Evolutionary conservation across 2,329 filamentous ascomycete genomes (phyloP), one percentile per base, ranked within the genome.

Genomic region (Colletotrichum plurivorum): DNA sequence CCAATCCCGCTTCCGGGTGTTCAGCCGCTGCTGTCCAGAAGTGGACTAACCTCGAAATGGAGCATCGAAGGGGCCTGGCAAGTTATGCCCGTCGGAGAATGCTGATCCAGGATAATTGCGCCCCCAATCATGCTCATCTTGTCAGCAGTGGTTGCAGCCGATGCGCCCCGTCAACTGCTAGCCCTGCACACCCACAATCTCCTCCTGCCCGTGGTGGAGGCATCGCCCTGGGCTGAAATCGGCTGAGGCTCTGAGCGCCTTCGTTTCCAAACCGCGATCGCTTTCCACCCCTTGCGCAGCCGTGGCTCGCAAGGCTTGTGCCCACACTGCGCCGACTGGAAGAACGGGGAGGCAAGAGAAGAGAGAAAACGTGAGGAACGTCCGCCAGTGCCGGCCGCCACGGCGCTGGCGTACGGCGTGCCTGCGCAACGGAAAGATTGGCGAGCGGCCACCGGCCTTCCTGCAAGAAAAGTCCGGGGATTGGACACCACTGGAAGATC

Each of bases 351-450:
- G 7, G 31, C 31, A 36, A 36, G 31, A 36, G 41, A 22, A 53
- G 27, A 45, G 41, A 56, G 36, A 31, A 51, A 53, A 48, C 7
- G 25, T 45, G 18, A 46, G 36, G 55, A 49, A 46, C 49, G 36
- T 66, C 25, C 54, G 31, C 51, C 43, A 43, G 41, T 22, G 66
- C 51, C 62, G 66, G 46, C 49, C 63, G 55, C 62, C 62, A 69
- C 36, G 55, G 13, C 43, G n/a, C 36, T 45, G 31, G 25, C 54
- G 22, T 4, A 12, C 13, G 51, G 31, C 13, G 31, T 45, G 18
- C 20, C 22, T 43, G 22, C 20, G 18, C 20, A 25, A 36, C 31
- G 31, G 31, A 25, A n/a, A 53, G 59, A 54, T 8, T 39, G 54
- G 18, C 13, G 16, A 51, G 27, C n/a, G 31, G 12, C 10, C 10